These are phyloP conservation scores for Blastobotrys chiropterorum DNA, from an alignment of 805 yeast species.

Conservation along the genomic window DNA sequence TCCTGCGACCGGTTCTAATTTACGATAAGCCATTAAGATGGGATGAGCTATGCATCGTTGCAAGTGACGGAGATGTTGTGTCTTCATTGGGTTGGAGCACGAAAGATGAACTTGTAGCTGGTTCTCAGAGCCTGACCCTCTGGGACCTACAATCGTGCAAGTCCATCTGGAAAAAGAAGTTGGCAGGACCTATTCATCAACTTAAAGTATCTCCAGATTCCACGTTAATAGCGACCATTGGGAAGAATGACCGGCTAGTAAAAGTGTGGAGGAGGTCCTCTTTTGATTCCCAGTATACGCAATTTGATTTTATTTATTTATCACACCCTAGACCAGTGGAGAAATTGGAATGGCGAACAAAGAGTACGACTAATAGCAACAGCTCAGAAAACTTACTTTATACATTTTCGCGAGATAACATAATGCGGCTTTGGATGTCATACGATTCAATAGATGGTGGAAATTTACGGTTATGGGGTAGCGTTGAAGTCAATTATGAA, in stretches of 20 bases:
- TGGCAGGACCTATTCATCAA: slow-evolving; percentile 55
- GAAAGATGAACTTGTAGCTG: slow-evolving; percentile 51
- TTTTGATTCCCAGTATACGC: slow-evolving; percentile 55
- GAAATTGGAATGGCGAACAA: slow-evolving; percentile 26
- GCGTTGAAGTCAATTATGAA: slow-evolving; percentile 46
- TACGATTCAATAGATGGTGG: slow-evolving; percentile 16
- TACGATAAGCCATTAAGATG: slow-evolving; percentile 18
- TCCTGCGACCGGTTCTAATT: slow-evolving; percentile 21
- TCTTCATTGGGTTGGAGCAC: slow-evolving; percentile 51
- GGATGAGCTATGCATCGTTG: slow-evolving; percentile 3
- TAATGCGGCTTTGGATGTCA: slow-evolving; percentile 56
- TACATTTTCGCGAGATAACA: slow-evolving; percentile 50
- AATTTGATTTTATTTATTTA: slow-evolving; percentile 63
- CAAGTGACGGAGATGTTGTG: slow-evolving; percentile 27
- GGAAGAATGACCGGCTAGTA: slow-evolving; percentile 56
- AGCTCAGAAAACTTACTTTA: slow-evolving; percentile 52
- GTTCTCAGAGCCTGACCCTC: slow-evolving; percentile 49
- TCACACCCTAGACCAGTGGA: slow-evolving; percentile 54
- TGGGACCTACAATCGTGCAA: slow-evolving; percentile 32
- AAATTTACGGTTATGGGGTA: slow-evolving; percentile 33
- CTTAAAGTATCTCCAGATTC: slow-evolving; percentile 64
- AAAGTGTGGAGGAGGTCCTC: slow-evolving; percentile 75
- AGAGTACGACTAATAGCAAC: slow-evolving; percentile 31
- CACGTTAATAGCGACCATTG: slow-evolving; percentile 56
- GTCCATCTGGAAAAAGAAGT: slow-evolving; percentile 41